Conservation (phyloP, 106 monocot genomes). For the Hemerocallis citrina region DNA sequence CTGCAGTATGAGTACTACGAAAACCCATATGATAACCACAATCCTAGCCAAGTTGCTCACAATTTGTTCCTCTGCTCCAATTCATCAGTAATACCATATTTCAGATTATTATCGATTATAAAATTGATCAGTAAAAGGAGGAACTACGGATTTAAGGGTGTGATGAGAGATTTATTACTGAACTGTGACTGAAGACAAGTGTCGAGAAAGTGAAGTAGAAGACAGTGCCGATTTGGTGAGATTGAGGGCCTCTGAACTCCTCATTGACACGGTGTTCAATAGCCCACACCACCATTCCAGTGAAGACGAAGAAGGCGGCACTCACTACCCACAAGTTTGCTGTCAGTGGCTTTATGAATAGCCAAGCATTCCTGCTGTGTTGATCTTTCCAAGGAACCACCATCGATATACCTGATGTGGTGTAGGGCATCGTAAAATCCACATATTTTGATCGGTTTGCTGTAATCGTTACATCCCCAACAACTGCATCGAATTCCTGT, state of each 20-base stretch:
- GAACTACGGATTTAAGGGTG: not conserved
- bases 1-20: conserved; percentile 30
- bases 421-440: conserved; percentile 52
- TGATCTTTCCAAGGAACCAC: conserved; percentile 27
- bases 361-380: conserved; percentile 13
- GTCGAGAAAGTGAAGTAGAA: conserved; percentile 59
- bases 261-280: conserved; percentile 44
- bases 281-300: conserved; percentile 40
- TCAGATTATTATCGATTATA: no score
- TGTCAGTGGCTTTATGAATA: conserved; percentile 19
- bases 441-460: conserved; percentile 23
- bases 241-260: conserved; percentile 27
- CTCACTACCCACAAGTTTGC: conserved; percentile 22
- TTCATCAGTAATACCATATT: not conserved
- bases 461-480: conserved; percentile 28
- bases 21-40: conserved; percentile 28
- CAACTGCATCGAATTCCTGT: conserved; percentile 41
- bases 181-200: conserved; percentile 49
- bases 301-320: conserved; percentile 33
- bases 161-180: not conserved
- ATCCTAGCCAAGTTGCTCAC: conserved; percentile 15
- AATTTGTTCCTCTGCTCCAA: conserved; percentile 9
- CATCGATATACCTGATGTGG: conserved; percentile 34
- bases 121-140: no score
- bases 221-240: conserved; percentile 33